Evolutionary conservation across 176 grass and related monocot species (phyloP).

Genomic region (Triticum turgidum): DNA sequence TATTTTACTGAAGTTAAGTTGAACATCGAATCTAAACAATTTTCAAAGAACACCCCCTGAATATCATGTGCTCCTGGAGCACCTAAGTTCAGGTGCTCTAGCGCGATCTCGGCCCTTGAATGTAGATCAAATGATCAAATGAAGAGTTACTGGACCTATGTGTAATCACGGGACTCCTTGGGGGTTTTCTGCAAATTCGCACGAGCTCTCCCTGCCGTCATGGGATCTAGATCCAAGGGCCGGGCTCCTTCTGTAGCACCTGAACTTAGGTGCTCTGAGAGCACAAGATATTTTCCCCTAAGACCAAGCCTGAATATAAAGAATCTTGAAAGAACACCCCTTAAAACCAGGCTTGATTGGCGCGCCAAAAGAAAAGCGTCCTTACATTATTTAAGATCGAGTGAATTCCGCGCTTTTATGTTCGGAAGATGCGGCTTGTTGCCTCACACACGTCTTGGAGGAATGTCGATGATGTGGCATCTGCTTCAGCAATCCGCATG

Average conservation of each 20-base stretch:
- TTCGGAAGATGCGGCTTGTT: neutral
- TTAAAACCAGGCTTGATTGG: neutral
- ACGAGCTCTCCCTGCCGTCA: too few species aligned
- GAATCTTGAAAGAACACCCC: neutral
- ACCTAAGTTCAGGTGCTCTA: too few species aligned
- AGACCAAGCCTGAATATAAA: neutral
- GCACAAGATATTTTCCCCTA: neutral
- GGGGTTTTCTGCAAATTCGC: too few species aligned
- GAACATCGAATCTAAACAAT: neutral
- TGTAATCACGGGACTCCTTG: too few species aligned
- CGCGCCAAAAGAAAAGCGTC: neutral
- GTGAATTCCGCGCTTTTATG: neutral
- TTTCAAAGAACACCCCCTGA: neutral
- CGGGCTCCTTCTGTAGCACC: too few species aligned
- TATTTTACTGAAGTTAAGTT: neutral
- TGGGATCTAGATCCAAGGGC: too few species aligned
- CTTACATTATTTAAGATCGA: neutral
- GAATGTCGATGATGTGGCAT: neutral
- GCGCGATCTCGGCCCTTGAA: too few species aligned
- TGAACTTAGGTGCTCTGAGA: too few species aligned
- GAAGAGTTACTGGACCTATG: too few species aligned
- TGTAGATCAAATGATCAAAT: too few species aligned
- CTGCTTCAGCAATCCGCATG: neutral
- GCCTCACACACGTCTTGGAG: neutral
- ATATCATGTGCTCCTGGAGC: too few species aligned